phyloP scores from a whole-genome alignment of 257 asterid species.

The Penstemon barbatus region DNA sequence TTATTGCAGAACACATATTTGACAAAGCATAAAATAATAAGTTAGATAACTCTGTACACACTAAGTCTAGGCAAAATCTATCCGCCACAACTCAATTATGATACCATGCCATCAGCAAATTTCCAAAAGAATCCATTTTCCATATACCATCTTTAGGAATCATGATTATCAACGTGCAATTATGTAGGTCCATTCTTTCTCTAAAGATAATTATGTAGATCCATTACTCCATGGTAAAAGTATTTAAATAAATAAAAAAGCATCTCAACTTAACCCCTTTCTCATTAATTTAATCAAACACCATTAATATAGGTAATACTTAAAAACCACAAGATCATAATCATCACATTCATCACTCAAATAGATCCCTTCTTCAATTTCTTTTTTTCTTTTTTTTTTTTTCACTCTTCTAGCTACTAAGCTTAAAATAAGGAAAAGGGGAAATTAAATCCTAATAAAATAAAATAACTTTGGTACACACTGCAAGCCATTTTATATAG shows the following conservation, averaged over 20 bases:
- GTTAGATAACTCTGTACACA: too few relatives aligned
- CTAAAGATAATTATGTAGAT: background rate
- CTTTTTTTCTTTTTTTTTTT: too few relatives aligned
- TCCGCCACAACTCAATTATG: too few relatives aligned
- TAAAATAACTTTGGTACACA: conserved; percentile 41
- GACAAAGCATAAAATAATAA: too few relatives aligned
- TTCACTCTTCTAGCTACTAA: too few relatives aligned
- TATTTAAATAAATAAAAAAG: background rate
- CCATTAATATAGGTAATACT: conserved; percentile 39
- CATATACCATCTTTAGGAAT: conserved; percentile 29
- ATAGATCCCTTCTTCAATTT: too few relatives aligned
- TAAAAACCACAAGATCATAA: conserved; percentile 42
- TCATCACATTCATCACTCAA: conserved; percentile 49
- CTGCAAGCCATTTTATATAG: conserved; percentile 47
- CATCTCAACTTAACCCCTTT: conserved; percentile 26
- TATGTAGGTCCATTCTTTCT: background rate
- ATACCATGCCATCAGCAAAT: too few relatives aligned
- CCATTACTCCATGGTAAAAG: conserved; percentile 18
- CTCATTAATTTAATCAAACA: conserved; percentile 32
- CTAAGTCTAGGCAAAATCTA: too few relatives aligned
- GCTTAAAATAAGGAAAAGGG: conserved; percentile 7
- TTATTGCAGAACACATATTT: too few relatives aligned
- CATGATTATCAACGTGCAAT: conserved; percentile 31
- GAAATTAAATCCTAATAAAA: conserved; percentile 27
- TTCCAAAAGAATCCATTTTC: background rate